Conservation (phyloP, 2,329 filamentous ascomycete genomes). For the Penicillium sp. region DNA sequence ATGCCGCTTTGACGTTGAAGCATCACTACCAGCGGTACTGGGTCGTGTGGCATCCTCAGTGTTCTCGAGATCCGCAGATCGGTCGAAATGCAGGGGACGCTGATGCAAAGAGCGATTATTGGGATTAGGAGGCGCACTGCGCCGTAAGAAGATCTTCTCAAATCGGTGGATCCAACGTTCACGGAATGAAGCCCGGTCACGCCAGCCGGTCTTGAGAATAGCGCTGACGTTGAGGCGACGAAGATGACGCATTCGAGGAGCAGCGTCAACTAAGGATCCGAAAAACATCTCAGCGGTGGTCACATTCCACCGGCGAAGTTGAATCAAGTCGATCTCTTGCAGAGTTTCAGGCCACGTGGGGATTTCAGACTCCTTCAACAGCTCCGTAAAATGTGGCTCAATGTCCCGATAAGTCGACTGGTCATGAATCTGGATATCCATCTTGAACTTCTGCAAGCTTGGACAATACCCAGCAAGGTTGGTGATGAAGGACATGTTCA, state of each 20-base stretch:
- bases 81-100: conserved; percentile 6
- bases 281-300: conserved; percentile 71
- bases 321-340: conserved; percentile 64
- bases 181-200: conserved; percentile 71
- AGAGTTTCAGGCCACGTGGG: conserved; percentile 74
- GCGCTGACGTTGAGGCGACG: conserved; percentile 67
- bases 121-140: conserved; percentile 29
- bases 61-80: not conserved
- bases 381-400: conserved; percentile 65
- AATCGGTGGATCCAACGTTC: conserved; percentile 70
- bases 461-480: conserved; percentile 63
- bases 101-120: conserved; percentile 23
- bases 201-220: conserved; percentile 73
- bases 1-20: conserved; percentile 33
- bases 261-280: conserved; percentile 67
- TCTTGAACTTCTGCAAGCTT: conserved; percentile 60
- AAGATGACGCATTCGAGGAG: conserved; percentile 59
- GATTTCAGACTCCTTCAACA: conserved; percentile 54
- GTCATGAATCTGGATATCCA: conserved; percentile 75
- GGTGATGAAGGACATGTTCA: conserved; percentile 69
- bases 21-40: conserved; percentile 12
- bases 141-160: conserved; percentile 45
- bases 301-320: conserved; percentile 68
- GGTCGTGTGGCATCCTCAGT: conserved; percentile 10
- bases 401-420: conserved; percentile 62